These are phyloP conservation scores for Trichomonas gallinae DNA, from an alignment of 208 protist species.

Conservation along the genomic window DNA sequence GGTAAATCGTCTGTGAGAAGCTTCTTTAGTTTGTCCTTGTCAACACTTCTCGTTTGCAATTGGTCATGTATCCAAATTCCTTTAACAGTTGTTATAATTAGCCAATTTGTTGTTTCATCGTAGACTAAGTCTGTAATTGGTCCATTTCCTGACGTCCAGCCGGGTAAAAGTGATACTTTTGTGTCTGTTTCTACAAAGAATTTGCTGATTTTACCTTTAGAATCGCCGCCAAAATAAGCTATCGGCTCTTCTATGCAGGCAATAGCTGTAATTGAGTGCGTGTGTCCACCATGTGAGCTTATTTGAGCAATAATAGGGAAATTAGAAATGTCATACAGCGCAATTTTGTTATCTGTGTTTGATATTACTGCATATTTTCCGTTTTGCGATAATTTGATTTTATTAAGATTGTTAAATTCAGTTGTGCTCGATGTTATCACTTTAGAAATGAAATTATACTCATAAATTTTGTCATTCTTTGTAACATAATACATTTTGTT, in stretches of 20 bases:
- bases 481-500: background rate
- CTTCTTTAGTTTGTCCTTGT: no score
- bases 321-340: background rate
- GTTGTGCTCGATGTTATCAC: background rate
- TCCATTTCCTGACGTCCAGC: background rate
- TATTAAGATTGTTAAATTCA: background rate
- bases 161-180: background rate
- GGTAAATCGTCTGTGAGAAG: background rate
- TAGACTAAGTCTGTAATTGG: background rate
- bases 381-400: background rate
- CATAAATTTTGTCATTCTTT: background rate
- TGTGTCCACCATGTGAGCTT: background rate
- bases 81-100: background rate
- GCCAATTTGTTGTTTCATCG: background rate
- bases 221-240: background rate
- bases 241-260: background rate
- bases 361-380: background rate
- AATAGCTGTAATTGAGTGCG: background rate
- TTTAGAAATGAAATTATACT: background rate
- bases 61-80: background rate
- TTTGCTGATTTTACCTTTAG: background rate
- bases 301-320: background rate
- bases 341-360: background rate
- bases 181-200: background rate
- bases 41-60: background rate